Base-by-base conservation (phyloP, 2,329 filamentous ascomycete genomes). In the Gnomoniopsis smithogilvyi region DNA sequence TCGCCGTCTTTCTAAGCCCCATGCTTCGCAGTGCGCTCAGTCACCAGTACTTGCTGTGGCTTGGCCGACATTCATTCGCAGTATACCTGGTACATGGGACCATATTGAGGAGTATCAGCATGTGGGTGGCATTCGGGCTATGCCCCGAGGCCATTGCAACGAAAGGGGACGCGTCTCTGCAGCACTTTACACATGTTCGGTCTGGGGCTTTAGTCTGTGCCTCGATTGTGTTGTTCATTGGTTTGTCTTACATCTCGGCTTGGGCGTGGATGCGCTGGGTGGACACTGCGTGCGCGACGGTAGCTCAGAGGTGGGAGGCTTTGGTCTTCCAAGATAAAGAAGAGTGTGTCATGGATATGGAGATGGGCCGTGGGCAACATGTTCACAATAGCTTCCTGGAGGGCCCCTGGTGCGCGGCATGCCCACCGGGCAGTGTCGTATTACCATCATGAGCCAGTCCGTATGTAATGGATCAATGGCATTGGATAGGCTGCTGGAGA, bases 61-160 rank as follows among this genome's bases (percentile, higher is more conserved):
- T 83, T 3, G 80, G 80, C n/a, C 75, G 76, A 60, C 79, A 81
- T 67, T 80, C 77, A 55, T 83, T 83, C 60, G 80, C 80, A 24
- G 80, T 83, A 4, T 83, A 83, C 64, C 75, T 83, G 14, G 73
- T 77, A 11, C 80, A 83, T 66, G 80, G 80, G 50, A 82, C 80
- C 0, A 73, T 83, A 17, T 67, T 83, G 49, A 78, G 80, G 21
- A 79, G 78, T 2, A 83, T 64, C 75, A 80, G 58, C 80, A 83
- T 75, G 43, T 80, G 80, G 72, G 75, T 82, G 67, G 73, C 82
- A 7, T 83, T 82, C 63, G 79, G 79, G 36, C 78, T 79, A 60
- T 75, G 72, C n/a, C 50, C 50, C 6, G 24, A 47, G 8, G 26
- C 4, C 19, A 48, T 48, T 21, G 51, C 34, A 26, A 30, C 38